phyloP scores from a whole-genome alignment of 768 basidiomycete genomes.

The Boletus vermiculosoides region DNA sequence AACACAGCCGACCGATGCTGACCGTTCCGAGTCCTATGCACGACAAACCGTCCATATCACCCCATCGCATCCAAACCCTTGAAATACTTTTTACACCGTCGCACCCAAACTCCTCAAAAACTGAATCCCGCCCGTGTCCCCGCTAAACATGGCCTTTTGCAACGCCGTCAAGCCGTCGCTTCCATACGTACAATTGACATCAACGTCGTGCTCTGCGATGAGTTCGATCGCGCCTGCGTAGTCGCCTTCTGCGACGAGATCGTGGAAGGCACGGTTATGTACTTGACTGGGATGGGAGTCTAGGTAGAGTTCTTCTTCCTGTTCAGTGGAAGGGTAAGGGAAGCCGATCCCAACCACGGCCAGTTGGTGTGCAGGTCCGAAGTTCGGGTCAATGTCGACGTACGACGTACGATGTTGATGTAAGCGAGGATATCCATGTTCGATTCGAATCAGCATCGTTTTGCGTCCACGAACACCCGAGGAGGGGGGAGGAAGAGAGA shows the following conservation, averaged over 20 bases:
- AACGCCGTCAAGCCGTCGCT: slow-evolving; percentile 19
- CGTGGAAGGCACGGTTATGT: slow-evolving; percentile 24
- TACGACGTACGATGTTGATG: neutral
- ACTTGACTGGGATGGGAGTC: slow-evolving; percentile 18
- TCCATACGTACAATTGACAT: slow-evolving; percentile 24
- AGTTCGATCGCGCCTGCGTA: slow-evolving; percentile 16
- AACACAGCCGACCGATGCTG: neutral
- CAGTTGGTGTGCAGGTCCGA: neutral
- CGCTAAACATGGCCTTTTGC: slow-evolving; percentile 23
- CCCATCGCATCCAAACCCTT: neutral
- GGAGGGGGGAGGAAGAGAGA: neutral
- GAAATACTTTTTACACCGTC: neutral
- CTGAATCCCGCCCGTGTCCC: slow-evolving; percentile 18
- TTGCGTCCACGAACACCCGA: neutral
- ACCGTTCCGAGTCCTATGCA: neutral
- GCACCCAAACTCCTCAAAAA: slow-evolving; percentile 25
- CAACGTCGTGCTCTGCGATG: slow-evolving; percentile 19
- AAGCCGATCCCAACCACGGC: neutral
- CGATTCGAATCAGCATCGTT: neutral
- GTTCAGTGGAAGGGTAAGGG: neutral
- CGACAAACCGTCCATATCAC: neutral
- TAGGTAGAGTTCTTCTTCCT: slow-evolving; percentile 27
- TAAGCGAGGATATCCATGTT: neutral
- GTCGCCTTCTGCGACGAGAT: slow-evolving; percentile 25
- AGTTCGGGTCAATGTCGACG: neutral